Evolutionary conservation across 2,329 filamentous ascomycete species (phyloP).

Genomic region (Mycocentrospora acerina): DNA sequence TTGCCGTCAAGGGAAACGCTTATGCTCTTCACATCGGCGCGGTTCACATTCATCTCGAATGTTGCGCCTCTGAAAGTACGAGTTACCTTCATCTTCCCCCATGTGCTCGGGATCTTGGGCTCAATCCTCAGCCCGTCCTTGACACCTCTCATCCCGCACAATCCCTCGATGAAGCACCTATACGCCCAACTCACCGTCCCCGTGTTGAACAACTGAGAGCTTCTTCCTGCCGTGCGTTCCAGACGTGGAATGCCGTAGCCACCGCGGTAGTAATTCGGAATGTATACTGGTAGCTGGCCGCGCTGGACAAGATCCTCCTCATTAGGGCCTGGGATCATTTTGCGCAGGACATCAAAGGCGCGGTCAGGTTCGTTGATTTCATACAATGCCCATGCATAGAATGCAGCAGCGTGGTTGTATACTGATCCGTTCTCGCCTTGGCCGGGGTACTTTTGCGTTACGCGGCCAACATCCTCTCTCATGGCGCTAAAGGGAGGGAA

Average conservation of each 20-base stretch:
- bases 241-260: conserved; percentile 29
- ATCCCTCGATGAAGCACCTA: conserved; percentile 56
- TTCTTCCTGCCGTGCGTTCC: conserved; percentile 53
- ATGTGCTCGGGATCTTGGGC: conserved; percentile 55
- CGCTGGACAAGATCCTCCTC: conserved; percentile 55
- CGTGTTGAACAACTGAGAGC: conserved; percentile 61
- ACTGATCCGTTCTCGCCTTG: conserved; percentile 61
- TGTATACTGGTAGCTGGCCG: conserved; percentile 59
- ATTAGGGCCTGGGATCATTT: conserved; percentile 57
- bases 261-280: conserved; percentile 59
- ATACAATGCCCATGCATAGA: conserved; percentile 59
- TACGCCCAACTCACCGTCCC: conserved; percentile 61
- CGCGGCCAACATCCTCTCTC: conserved; percentile 61
- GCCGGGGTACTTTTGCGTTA: conserved; percentile 60
- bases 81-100: conserved; percentile 52
- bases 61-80: conserved; percentile 55
- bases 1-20: conserved; percentile 44
- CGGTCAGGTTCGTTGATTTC: conserved; percentile 52
- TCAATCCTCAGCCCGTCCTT: conserved; percentile 49
- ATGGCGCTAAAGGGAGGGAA: conserved; percentile 56
- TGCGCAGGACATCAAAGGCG: conserved; percentile 54
- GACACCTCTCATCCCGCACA: conserved; percentile 57
- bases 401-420: conserved; percentile 60
- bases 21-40: conserved; percentile 45
- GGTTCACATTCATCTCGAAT: conserved; percentile 51